A percentile compares a stretch with the other conserved stretches of the same genome.
phyloP scores from a whole-genome alignment of 1,284 basidiomycete species.

The Irpex sp. region DNA sequence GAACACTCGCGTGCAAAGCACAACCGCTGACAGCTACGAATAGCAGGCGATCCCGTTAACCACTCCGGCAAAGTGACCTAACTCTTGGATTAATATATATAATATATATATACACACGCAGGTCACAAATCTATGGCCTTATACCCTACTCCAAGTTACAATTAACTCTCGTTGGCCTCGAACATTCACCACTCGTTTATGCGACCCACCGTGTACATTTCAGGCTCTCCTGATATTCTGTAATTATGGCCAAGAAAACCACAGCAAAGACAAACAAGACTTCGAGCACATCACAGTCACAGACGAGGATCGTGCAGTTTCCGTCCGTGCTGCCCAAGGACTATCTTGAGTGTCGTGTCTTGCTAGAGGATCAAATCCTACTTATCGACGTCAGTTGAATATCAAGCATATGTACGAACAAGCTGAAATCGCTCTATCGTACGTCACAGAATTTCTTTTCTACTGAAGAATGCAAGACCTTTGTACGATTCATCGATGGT shows the following conservation, averaged over 20 bases:
- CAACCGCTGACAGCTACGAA: conserved; percentile 54
- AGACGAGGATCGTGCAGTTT: conserved; percentile 19
- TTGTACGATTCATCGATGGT: conserved; percentile 60
- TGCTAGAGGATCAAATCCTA: conserved; percentile 66
- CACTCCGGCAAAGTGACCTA: conserved; percentile 86
- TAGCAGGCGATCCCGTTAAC: conserved; percentile 93
- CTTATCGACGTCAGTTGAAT: conserved; percentile 49
- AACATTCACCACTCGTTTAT: too few species aligned
- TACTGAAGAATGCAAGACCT: conserved; percentile 57
- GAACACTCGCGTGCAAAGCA: conserved; percentile 71
- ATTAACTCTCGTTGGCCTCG: too few species aligned
- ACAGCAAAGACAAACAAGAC: conserved; percentile 10
- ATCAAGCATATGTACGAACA: background rate
- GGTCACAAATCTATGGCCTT: background rate
- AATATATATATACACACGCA: background rate
- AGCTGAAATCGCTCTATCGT: background rate
- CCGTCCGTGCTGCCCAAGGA: conserved; percentile 38
- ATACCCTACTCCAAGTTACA: background rate
- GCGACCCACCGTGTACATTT: too few species aligned
- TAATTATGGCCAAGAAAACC: conserved; percentile 10
- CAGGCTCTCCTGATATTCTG: background rate
- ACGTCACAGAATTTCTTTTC: conserved; percentile 49
- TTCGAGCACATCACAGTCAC: background rate
- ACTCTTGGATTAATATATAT: background rate
- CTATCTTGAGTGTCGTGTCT: conserved; percentile 36